Percentiles rank a stretch among this genome's conserved stretches.
These are phyloP conservation scores for Urochloa ruziziensis DNA, from an alignment of 176 grass and related monocot species.

Conservation along the genomic window DNA sequence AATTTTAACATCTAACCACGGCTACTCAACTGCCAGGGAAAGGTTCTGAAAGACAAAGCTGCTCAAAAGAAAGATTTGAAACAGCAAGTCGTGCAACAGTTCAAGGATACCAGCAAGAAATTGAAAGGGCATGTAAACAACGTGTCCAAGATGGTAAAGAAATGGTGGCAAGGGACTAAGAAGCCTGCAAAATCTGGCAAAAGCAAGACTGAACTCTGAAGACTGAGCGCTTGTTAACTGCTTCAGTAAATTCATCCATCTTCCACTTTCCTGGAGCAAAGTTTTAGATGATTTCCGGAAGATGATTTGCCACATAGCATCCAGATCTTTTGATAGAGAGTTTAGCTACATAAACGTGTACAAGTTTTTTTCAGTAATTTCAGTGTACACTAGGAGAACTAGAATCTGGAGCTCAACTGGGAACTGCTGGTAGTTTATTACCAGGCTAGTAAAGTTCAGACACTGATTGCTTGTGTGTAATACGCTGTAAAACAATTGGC, in stretches of 20 bases:
- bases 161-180: conserved; percentile 78
- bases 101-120: conserved; percentile 61
- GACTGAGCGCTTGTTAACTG: neutral
- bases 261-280: neutral
- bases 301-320: neutral
- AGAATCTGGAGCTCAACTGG: neutral
- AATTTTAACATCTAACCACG: neutral
- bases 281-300: neutral
- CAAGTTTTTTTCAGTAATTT: conserved; percentile 19
- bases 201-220: conserved; percentile 75
- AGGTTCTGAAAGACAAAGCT: conserved; percentile 66
- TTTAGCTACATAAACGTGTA: conserved; percentile 5
- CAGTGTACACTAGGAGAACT: conserved; percentile 28
- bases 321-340: conserved; percentile 1
- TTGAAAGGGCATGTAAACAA: conserved; percentile 68
- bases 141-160: conserved; percentile 62
- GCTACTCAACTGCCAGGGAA: conserved; percentile 50
- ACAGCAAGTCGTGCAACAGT: conserved; percentile 50
- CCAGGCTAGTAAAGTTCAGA: neutral
- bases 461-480: neutral
- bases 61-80: conserved; percentile 73
- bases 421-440: neutral
- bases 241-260: neutral
- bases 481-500: conserved; percentile 1
- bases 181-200: conserved; percentile 50